Evolutionary conservation across 2,329 filamentous ascomycete genomes (phyloP).

Genomic region (Talaromyces verruculosus): DNA sequence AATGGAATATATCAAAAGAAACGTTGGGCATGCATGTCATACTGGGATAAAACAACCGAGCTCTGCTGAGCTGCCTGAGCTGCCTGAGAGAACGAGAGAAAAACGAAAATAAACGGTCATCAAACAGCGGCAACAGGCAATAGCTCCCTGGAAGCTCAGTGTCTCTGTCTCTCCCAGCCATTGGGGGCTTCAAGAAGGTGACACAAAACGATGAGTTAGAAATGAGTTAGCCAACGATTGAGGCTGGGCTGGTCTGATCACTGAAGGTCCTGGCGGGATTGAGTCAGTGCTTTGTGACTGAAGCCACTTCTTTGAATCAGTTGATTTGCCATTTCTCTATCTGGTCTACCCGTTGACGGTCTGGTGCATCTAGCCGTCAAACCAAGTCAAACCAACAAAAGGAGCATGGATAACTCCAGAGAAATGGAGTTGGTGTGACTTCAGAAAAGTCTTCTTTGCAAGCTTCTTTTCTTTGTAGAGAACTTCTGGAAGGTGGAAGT

Average conservation of each 20-base stretch:
- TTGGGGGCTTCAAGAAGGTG: neutral
- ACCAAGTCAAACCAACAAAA: neutral
- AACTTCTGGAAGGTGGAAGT: neutral
- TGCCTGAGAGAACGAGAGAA: neutral
- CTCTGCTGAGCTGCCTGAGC: neutral
- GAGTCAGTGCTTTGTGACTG: neutral
- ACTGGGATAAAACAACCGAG: neutral
- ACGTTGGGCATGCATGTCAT: conserved; percentile 2
- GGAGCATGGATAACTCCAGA: neutral
- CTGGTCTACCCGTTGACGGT: neutral
- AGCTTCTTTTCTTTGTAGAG: neutral
- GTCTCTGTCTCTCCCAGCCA: neutral
- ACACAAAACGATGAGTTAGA: conserved; percentile 5
- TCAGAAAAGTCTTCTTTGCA: neutral
- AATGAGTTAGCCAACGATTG: conserved; percentile 9
- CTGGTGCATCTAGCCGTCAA: conserved; percentile 3
- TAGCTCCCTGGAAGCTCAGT: neutral
- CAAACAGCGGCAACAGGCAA: neutral
- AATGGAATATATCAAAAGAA: neutral
- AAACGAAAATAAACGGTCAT: neutral
- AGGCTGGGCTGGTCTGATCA: neutral
- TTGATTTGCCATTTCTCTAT: neutral
- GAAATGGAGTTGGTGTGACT: neutral
- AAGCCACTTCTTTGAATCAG: neutral
- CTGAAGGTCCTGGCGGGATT: neutral